Evolutionary conservation across 768 basidiomycete species (phyloP), one percentile per base, ranked within the genome.

Genomic region (Xerocomellus chrysenteron): DNA sequence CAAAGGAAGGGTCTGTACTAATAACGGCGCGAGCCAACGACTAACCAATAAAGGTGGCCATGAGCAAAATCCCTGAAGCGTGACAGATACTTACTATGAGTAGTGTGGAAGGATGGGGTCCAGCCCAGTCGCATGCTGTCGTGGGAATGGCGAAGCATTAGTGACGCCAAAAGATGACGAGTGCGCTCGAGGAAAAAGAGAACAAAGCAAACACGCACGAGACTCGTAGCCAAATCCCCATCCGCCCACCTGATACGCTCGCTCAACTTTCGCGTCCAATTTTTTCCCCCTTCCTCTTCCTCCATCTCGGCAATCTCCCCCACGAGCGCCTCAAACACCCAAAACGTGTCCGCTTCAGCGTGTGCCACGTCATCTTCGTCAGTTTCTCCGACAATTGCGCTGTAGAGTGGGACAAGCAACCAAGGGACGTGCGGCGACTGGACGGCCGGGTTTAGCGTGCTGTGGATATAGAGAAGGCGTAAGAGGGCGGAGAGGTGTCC

Each of bases 291-390:
- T 30, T 85, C 84, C 55, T 85, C 83, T 50, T 87, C 86, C 56
- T 86, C 85, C n/a, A 92, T 67, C 49, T 89, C 90, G 2, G 82
- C 76, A 47, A 92, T 82, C 64, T 92, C 90, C 28, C 84, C 83
- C 0, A 90, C 74, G 62, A 92, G 76, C 0, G 84, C 80, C 68
- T 91, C 88, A 53, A 92, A 87, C 5, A 91, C 64, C 90, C 90
- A 92, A 68, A 92, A 92, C 0, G 86, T 80, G 63, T 92, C 90
- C 2, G 90, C 90, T 68, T 92, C 90, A 5, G 79, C 80, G 67
- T 91, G 88, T 0, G 80, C 77, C 11, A 81, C 67, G 42, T 88
- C 86, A 52, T 82, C 79, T 0, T 78, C 70, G 17, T 88, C 80
- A 2, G 84, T 75, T 64, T 91, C 89, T 64, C 82, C 80, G 17